Evolutionary conservation across 1,284 basidiomycete genomes (phyloP).

Genomic region (Puccinia polysora): DNA sequence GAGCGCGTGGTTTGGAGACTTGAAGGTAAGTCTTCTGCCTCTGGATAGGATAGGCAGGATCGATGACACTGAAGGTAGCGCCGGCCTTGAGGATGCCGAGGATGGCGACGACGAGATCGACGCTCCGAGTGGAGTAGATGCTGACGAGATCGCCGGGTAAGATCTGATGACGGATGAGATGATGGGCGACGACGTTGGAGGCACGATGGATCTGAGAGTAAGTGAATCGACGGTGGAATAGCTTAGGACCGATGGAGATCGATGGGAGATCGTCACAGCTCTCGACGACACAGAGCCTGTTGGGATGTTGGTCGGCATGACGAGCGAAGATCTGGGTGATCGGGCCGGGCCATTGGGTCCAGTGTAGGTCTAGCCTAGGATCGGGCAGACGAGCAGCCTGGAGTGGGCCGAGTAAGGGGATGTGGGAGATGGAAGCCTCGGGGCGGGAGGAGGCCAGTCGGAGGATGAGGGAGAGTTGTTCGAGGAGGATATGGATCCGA

Average conservation of each 20-base stretch:
- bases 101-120: slow-evolving; percentile 93
- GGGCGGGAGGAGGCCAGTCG: slow-evolving; percentile 63
- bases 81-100: slow-evolving; percentile 96
- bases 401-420: slow-evolving; percentile 70
- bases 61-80: slow-evolving; percentile 95
- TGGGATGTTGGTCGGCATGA: slow-evolving; percentile 72
- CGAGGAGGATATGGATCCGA: slow-evolving; percentile 72
- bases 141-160: slow-evolving; percentile 95
- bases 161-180: slow-evolving; percentile 77
- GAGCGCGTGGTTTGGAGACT: slow-evolving; percentile 87
- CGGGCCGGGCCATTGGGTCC: slow-evolving; percentile 95
- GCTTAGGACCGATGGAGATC: slow-evolving; percentile 56
- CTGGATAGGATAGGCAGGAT: slow-evolving; percentile 92
- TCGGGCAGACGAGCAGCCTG: slow-evolving; percentile 74
- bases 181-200: slow-evolving; percentile 84
- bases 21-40: slow-evolving; percentile 93
- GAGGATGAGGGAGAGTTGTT: slow-evolving; percentile 78
- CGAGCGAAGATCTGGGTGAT: slow-evolving; percentile 86
- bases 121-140: slow-evolving; percentile 95
- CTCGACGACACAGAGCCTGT: slow-evolving; percentile 77
- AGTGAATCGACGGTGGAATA: slow-evolving; percentile 62
- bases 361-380: slow-evolving; percentile 82
- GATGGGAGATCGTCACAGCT: slow-evolving; percentile 56
- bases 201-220: slow-evolving; percentile 79
- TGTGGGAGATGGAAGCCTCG: slow-evolving; percentile 62